phyloP scores from a whole-genome alignment of 169 alveolate genomes.

The Eimeria zaria region DNA sequence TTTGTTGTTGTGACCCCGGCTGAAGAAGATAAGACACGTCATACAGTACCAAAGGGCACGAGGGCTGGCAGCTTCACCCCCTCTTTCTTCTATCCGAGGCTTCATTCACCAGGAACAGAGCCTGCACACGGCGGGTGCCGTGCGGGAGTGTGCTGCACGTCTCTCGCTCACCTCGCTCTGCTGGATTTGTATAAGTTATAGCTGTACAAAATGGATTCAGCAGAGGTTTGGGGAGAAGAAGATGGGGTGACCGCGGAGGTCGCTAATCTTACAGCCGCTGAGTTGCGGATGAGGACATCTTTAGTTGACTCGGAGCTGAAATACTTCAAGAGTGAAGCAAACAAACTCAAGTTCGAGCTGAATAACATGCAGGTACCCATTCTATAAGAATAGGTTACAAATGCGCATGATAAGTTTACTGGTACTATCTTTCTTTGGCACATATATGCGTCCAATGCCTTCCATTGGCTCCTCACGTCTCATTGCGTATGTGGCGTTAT shows the following conservation, averaged over 20 bases:
- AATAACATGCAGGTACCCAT: slow-evolving; percentile 76
- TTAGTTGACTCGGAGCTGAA: slow-evolving; percentile 88
- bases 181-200: background rate
- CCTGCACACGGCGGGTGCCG: slow-evolving; percentile 21
- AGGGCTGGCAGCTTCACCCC: background rate
- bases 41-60: background rate
- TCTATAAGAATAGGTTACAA: background rate
- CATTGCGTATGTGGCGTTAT: background rate
- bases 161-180: slow-evolving; percentile 11
- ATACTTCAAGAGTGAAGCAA: slow-evolving; percentile 83
- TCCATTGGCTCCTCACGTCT: background rate
- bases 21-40: background rate
- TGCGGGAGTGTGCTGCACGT: slow-evolving; percentile 24
- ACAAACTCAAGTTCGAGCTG: slow-evolving; percentile 79
- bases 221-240: slow-evolving; percentile 83
- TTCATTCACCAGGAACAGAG: background rate
- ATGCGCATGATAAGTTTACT: background rate
- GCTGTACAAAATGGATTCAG: slow-evolving; percentile 60
- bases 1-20: background rate
- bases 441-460: background rate
- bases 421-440: background rate
- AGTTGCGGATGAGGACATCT: slow-evolving; percentile 84
- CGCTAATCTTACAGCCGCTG: slow-evolving; percentile 81
- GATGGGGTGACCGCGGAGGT: slow-evolving; percentile 88
- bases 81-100: background rate